These are phyloP conservation scores for Colletotrichum acutatum DNA, from an alignment of 2,329 filamentous ascomycete genomes.

Conservation along the genomic window DNA sequence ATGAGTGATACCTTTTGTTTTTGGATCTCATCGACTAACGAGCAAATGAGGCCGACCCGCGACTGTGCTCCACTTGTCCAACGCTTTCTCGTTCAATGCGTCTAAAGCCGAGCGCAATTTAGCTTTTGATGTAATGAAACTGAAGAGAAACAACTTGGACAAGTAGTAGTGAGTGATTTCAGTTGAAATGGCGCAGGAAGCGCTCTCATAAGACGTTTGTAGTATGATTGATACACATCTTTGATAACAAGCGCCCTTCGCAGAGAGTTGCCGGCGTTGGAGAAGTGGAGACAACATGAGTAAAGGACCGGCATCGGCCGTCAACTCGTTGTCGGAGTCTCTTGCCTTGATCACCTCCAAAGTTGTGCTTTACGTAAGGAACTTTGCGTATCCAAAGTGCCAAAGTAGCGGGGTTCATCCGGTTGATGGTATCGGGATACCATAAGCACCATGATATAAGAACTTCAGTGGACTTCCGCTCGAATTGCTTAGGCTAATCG, in stretches of 20 bases:
- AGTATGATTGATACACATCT: no score
- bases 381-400: not conserved
- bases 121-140: no score
- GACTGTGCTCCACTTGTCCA: no score
- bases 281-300: constrained; percentile 13
- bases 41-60: no score
- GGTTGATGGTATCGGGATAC: not conserved
- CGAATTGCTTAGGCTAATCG: not conserved
- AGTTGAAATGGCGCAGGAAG: no score
- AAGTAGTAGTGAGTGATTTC: no score
- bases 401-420: constrained; percentile 19
- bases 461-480: constrained; percentile 10
- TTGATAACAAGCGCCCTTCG: not conserved
- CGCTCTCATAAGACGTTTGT: no score
- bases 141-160: no score
- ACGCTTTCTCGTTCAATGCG: no score
- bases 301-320: constrained; percentile 20
- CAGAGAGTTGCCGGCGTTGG: not conserved
- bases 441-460: not conserved
- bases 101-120: no score
- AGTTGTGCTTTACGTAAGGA: constrained; percentile 21
- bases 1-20: rapidly evolving
- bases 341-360: not conserved
- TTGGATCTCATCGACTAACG: no score
- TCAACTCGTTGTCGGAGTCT: not conserved